A percentile compares a stretch with the other conserved stretches of the same genome.
phyloP scores from a whole-genome alignment of 192 early-diverging fungal genomes.

The Podila clonocystis region DNA sequence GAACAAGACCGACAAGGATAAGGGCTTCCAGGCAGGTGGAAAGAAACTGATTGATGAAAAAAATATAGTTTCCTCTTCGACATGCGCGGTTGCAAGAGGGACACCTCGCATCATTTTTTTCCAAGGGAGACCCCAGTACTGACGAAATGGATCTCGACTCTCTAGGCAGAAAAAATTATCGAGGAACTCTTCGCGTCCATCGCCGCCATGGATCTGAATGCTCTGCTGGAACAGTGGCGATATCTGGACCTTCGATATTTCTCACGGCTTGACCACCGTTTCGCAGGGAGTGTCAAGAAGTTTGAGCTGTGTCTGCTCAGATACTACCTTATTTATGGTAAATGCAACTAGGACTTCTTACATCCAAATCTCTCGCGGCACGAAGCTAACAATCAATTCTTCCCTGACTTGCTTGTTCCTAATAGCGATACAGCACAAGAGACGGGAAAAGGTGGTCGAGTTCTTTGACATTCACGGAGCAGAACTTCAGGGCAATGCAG shows the following conservation, averaged over 20 bases:
- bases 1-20: constrained; percentile 63
- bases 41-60: not conserved
- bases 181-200: constrained; percentile 64
- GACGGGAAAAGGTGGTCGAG: constrained; percentile 63
- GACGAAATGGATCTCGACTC: not conserved
- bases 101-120: too few species aligned
- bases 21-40: constrained; percentile 62
- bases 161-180: constrained; percentile 70
- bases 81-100: too few species aligned
- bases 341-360: constrained; percentile 5
- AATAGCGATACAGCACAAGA: constrained; percentile 66
- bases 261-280: constrained; percentile 67
- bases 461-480: constrained; percentile 68
- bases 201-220: constrained; percentile 59
- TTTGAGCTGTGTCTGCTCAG: constrained; percentile 68
- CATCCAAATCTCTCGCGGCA: not conserved
- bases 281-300: constrained; percentile 64
- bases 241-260: constrained; percentile 73
- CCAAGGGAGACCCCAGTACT: not conserved
- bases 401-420: not conserved
- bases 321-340: constrained; percentile 71
- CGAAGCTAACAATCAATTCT: not conserved
- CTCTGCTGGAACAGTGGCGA: constrained; percentile 66
- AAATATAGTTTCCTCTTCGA: not conserved
- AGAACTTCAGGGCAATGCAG: constrained; percentile 62